Evolutionary conservation across 192 early-diverging fungal species (phyloP), one percentile per base, ranked within the genome.

Genomic region (Nowakowskiella sp.): DNA sequence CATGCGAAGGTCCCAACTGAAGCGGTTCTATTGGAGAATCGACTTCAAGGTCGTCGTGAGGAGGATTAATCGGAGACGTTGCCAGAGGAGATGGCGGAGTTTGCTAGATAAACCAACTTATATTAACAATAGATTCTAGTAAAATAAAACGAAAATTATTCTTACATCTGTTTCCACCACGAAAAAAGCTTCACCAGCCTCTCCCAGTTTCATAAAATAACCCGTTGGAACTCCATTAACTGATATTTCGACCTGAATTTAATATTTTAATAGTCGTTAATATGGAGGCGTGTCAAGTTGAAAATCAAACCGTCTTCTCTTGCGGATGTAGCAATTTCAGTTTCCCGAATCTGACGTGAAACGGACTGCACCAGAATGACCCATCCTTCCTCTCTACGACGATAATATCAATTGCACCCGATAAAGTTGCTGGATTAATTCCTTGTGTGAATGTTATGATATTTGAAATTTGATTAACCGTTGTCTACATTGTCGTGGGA

Each of bases 261-360:
- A 10, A 28, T n/a, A 16, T 3, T 19, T n/a, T 26, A n/a, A 59
- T 27, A 23, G 21, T 60, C 39, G 10, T 27, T 54, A 13, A 19
- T 13, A 53, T n/a, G n/a, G 53, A 24, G 16, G 10, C 21, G 7
- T 24, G 9, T 2, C 4, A 30, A 5, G 42, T 73, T 66, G 26
- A 6, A 3, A 2, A n/a, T 45, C 25, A 24, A 44, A 90, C 90
- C 25, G 84, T 82, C 72, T 99, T 98, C 56, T 99, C 93, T 32
- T 85, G 85, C 3, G 93, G 92, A 31, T 86, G 66, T 3, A 96
- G 76, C 10, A 96, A 77, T 54, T 89, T 87, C 32, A 99, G 70
- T 62, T 99, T 99, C 24, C 94, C 94, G 65, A 97, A 99, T 31
- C 96, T 85, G 13, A 99, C 94, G 66, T 99, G 96, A 66, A 95